Evolutionary conservation across 345 rosid genomes (phyloP).

Genomic region (Eucalyptus victrix): DNA sequence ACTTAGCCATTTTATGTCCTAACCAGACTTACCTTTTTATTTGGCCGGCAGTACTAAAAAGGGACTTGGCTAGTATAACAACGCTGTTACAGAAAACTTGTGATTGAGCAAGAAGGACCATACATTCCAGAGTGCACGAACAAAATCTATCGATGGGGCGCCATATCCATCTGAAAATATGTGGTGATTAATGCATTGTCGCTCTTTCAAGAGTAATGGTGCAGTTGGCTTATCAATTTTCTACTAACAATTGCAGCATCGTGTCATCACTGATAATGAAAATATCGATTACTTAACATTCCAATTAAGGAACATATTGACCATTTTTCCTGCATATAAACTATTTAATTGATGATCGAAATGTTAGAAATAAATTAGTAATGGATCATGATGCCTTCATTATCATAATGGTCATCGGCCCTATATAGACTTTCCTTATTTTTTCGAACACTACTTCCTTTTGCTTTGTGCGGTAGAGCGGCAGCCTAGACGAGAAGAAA

Average conservation of each 20-base stretch:
- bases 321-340: background rate
- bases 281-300: background rate
- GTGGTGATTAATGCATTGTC: too few relatives aligned
- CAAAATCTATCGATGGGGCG: too few relatives aligned
- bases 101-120: background rate
- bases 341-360: background rate
- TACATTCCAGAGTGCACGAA: background rate
- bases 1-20: background rate
- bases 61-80: background rate
- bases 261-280: background rate
- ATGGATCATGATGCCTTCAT: background rate
- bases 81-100: too few relatives aligned
- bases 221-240: too few relatives aligned
- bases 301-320: background rate
- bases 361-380: background rate
- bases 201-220: too few relatives aligned
- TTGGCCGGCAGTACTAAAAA: background rate
- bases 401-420: background rate
- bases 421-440: background rate
- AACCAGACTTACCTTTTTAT: background rate
- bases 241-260: background rate
- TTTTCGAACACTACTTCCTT: background rate
- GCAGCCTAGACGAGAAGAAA: background rate
- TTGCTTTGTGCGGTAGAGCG: background rate
- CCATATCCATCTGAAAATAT: too few relatives aligned